phyloP scores from a whole-genome alignment of 345 rosid genomes.

The Xanthoceras sorbifolium region DNA sequence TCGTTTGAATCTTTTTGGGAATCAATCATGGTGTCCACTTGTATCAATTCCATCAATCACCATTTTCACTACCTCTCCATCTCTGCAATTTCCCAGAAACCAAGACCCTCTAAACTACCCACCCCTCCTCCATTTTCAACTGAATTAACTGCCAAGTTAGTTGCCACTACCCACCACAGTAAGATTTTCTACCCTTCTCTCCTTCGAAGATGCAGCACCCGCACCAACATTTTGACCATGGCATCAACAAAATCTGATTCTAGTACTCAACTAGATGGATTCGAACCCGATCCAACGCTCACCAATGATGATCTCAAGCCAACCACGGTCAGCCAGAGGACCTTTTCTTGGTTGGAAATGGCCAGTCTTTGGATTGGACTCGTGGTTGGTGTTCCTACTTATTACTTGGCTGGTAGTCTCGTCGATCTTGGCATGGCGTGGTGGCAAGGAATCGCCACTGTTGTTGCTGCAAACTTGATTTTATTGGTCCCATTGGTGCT shows the following conservation, averaged over 20 bases:
- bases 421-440: slow-evolving; percentile 97
- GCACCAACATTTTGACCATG: slow-evolving; percentile 31
- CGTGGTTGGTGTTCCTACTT: slow-evolving; percentile 91
- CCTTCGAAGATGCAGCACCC: slow-evolving; percentile 19
- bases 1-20: slow-evolving; percentile 24
- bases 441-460: slow-evolving; percentile 98
- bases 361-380: slow-evolving; percentile 97
- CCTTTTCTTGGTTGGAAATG: slow-evolving; percentile 77
- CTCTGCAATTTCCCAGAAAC: slow-evolving; percentile 16
- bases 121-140: slow-evolving; percentile 19
- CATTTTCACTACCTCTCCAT: slow-evolving; percentile 35
- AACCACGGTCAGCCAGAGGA: slow-evolving; percentile 52
- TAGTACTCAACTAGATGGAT: slow-evolving; percentile 24
- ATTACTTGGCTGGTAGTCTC: slow-evolving; percentile 84
- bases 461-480: slow-evolving; percentile 74
- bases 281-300: slow-evolving; percentile 60
- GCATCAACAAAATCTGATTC: slow-evolving; percentile 31
- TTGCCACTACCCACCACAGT: not conserved
- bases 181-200: slow-evolving; percentile 1
- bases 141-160: slow-evolving; percentile 4
- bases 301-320: slow-evolving; percentile 91
- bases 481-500: slow-evolving; percentile 69
- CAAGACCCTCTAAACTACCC: slow-evolving; percentile 12
- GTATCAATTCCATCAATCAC: slow-evolving; percentile 53
- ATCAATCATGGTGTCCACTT: slow-evolving; percentile 53